Evolutionary conservation across 306 rosid genomes (phyloP).

Genomic region (Begonia fuchsioides): DNA sequence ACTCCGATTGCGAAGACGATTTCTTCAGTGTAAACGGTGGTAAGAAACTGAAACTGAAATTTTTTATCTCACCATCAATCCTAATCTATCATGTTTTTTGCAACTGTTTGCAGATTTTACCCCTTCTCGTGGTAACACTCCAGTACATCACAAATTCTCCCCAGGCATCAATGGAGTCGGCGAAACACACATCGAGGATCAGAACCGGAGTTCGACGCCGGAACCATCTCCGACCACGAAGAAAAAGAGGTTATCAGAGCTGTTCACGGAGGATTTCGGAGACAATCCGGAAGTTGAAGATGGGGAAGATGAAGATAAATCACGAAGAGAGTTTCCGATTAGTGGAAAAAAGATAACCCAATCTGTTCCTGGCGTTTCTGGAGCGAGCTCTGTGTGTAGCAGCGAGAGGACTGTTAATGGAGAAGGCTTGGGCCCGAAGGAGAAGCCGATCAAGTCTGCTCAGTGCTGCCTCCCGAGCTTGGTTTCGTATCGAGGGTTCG

Average conservation of each 20-base stretch:
- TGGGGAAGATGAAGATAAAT: background rate
- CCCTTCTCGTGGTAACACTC: conserved; percentile 76
- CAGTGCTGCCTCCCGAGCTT: conserved; percentile 77
- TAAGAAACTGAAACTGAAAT: conserved; percentile 24
- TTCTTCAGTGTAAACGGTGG: conserved; percentile 92
- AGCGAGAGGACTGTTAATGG: conserved; percentile 31
- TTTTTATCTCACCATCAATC: no score
- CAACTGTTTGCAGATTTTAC: conserved; percentile 45
- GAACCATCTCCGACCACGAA: conserved; percentile 37
- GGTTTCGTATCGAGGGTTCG: conserved; percentile 49
- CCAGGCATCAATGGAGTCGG: conserved; percentile 18
- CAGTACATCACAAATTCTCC: conserved; percentile 33
- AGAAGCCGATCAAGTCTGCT: conserved; percentile 26
- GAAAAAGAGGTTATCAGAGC: conserved; percentile 63
- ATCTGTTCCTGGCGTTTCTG: conserved; percentile 28
- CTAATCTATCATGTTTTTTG: no score
- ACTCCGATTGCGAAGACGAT: conserved; percentile 83
- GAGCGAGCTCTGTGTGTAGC: conserved; percentile 58
- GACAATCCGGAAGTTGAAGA: conserved; percentile 14
- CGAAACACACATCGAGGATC: conserved; percentile 20
- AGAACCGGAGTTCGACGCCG: conserved; percentile 14
- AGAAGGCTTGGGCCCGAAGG: conserved; percentile 15
- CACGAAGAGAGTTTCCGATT: no score
- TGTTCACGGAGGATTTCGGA: conserved; percentile 47
- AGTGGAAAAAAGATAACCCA: conserved; percentile 13